A percentile compares a stretch with the other conserved stretches of the same genome.
phyloP scores from a whole-genome alignment of 2,329 filamentous ascomycete species.

The Sclerotinia borealis region DNA sequence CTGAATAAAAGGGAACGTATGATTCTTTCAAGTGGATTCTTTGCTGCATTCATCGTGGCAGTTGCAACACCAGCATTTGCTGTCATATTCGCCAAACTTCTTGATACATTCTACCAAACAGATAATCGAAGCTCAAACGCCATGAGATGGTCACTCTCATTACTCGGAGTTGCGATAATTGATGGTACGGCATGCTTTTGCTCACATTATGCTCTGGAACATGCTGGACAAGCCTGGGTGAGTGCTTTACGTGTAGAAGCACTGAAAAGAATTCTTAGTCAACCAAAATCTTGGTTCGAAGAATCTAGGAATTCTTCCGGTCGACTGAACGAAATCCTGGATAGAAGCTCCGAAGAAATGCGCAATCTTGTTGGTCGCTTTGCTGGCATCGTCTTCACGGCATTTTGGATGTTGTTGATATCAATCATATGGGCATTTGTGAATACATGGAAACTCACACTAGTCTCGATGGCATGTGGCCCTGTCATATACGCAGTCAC shows the following conservation, averaged over 20 bases:
- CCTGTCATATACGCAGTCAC: conserved; percentile 64
- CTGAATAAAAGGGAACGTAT: conserved; percentile 47
- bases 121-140: conserved; percentile 20
- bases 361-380: conserved; percentile 76
- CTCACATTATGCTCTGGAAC: conserved; percentile 67
- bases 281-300: conserved; percentile 76
- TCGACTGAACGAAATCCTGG: conserved; percentile 64
- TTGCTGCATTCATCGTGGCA: conserved; percentile 30
- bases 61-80: conserved; percentile 56
- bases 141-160: conserved; percentile 58
- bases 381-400: conserved; percentile 61
- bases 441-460: conserved; percentile 72
- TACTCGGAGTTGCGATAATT: conserved; percentile 60
- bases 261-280: conserved; percentile 63
- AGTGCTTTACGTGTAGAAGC: conserved; percentile 63
- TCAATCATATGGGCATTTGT: conserved; percentile 68
- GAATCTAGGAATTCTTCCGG: conserved; percentile 56
- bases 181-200: conserved; percentile 62
- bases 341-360: conserved; percentile 82
- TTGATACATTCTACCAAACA: conserved; percentile 60
- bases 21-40: conserved; percentile 54
- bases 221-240: conserved; percentile 69
- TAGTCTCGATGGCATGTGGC: conserved; percentile 64
- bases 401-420: conserved; percentile 59
- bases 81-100: conserved; percentile 65